These are phyloP conservation scores for Mortierella antarctica DNA, from an alignment of 192 early-diverging fungal species.

Conservation along the genomic window DNA sequence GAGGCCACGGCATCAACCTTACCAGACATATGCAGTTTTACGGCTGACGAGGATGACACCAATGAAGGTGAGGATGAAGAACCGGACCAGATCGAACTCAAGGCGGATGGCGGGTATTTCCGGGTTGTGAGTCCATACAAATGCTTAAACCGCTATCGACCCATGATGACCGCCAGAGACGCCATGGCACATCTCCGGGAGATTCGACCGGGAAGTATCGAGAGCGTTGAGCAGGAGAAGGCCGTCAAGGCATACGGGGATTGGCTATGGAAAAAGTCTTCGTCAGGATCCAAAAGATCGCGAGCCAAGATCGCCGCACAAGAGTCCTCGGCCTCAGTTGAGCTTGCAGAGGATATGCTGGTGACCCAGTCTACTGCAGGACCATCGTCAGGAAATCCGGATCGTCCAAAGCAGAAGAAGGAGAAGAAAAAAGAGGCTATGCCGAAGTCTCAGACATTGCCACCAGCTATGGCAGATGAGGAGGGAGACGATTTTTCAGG, in stretches of 20 bases:
- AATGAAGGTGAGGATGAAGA: constrained; percentile 14
- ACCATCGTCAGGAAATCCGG: neutral
- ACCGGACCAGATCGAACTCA: neutral
- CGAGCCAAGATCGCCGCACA: neutral
- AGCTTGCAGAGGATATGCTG: too few species aligned
- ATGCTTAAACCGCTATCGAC: constrained; percentile 38
- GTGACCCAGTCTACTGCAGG: too few species aligned
- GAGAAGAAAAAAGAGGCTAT: constrained; percentile 3
- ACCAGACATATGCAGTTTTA: constrained; percentile 16
- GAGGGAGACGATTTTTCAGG: constrained; percentile 17
- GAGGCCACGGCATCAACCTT: constrained; percentile 16
- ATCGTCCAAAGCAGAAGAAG: constrained; percentile 20
- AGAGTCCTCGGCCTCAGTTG: too few species aligned
- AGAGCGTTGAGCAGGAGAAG: constrained; percentile 47
- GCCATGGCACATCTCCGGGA: constrained; percentile 38
- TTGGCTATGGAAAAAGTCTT: constrained; percentile 41
- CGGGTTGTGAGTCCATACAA: constrained; percentile 12
- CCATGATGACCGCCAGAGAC: constrained; percentile 40
- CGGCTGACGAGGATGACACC: neutral
- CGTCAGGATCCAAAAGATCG: constrained; percentile 9
- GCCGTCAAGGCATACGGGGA: constrained; percentile 40
- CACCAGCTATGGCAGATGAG: neutral
- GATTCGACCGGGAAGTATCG: constrained; percentile 43
- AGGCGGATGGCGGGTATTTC: neutral
- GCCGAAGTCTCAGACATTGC: constrained; percentile 7